Evolutionary conservation across 2,329 filamentous ascomycete species (phyloP).

Genomic region (Cercospora canescens): DNA sequence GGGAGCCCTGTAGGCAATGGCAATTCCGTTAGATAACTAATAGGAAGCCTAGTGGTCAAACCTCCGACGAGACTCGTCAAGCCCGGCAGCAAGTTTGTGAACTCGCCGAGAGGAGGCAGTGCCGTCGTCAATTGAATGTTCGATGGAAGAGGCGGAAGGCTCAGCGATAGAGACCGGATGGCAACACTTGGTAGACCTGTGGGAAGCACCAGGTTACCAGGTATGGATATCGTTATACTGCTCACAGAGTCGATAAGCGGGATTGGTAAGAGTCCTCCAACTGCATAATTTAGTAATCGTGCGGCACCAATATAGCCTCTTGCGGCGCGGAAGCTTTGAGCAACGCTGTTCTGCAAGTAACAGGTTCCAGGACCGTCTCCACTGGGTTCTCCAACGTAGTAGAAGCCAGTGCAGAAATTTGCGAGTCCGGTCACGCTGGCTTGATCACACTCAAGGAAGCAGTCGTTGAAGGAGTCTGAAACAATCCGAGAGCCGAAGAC

Average conservation of each 20-base stretch:
- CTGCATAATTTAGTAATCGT: slow-evolving; percentile 25
- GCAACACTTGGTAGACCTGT: slow-evolving; percentile 7
- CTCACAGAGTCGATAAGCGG: neutral
- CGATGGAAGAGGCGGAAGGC: slow-evolving; percentile 3
- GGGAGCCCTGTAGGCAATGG: neutral
- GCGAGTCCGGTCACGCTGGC: slow-evolving; percentile 19
- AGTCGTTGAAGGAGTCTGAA: slow-evolving; percentile 25
- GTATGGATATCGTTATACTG: slow-evolving; percentile 7
- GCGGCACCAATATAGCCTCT: slow-evolving; percentile 21
- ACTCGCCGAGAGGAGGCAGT: neutral
- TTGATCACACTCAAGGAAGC: slow-evolving; percentile 25
- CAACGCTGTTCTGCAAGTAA: slow-evolving; percentile 26
- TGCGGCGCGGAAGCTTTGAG: slow-evolving; percentile 15
- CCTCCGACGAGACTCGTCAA: neutral
- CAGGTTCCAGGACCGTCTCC: slow-evolving; percentile 26
- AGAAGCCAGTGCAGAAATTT: slow-evolving; percentile 28
- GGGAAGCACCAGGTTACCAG: slow-evolving; percentile 7
- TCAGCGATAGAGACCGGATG: slow-evolving; percentile 10
- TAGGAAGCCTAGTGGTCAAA: too few relatives aligned
- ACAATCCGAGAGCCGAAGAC: slow-evolving; percentile 16
- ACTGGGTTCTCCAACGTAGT: slow-evolving; percentile 19
- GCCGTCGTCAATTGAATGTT: neutral
- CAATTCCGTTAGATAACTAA: neutral
- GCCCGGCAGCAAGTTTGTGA: neutral
- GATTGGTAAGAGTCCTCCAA: slow-evolving; percentile 12